phyloP scores from a whole-genome alignment of 2,329 filamentous ascomycete genomes.

The Cladorrhinum sp. region DNA sequence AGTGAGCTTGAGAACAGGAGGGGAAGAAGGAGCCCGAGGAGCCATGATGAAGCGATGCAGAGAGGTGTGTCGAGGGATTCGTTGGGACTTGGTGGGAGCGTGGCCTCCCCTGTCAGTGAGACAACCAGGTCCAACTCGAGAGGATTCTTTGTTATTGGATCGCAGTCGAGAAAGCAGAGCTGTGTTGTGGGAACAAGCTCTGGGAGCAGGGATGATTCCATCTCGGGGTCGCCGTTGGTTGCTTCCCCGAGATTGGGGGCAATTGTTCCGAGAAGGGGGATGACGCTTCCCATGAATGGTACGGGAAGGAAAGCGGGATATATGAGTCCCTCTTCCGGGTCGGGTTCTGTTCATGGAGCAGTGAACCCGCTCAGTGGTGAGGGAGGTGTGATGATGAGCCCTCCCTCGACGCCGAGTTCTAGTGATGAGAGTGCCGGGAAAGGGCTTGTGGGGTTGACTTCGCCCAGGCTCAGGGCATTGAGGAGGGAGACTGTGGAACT shows the following conservation, averaged over 20 bases:
- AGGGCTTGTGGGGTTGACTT: neutral
- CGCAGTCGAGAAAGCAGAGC: neutral
- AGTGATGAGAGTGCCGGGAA: neutral
- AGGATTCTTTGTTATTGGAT: neutral
- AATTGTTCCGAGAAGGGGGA: neutral
- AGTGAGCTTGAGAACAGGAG: neutral
- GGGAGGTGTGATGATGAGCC: neutral
- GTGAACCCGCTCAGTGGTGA: neutral
- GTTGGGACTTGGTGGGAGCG: neutral
- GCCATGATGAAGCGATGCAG: neutral
- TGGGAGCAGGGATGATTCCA: neutral
- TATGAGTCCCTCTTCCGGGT: neutral
- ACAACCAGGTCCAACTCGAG: neutral
- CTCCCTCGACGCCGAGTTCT: neutral
- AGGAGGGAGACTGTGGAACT: neutral
- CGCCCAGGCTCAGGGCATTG: neutral
- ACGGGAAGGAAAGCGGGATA: neutral
- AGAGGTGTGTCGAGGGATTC: neutral
- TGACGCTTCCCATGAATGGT: neutral
- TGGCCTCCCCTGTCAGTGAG: neutral
- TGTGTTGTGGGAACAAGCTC: neutral
- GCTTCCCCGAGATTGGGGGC: neutral
- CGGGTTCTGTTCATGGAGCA: neutral
- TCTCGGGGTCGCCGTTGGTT: neutral
- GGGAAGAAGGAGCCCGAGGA: neutral